Evolutionary conservation across 106 monocot species (phyloP).

Genomic region (Dendrobium nobile): DNA sequence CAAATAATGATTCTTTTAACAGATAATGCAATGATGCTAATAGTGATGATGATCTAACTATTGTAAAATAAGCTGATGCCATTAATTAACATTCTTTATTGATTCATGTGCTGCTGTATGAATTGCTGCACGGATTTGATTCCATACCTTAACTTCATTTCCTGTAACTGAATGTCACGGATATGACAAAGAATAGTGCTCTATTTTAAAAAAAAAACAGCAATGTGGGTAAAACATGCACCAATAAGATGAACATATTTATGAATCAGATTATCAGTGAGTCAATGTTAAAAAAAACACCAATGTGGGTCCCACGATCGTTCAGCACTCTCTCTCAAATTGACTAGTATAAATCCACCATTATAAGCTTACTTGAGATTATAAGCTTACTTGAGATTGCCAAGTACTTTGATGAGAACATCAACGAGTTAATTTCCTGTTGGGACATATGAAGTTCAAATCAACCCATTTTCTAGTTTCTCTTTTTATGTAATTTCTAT

Average conservation of each 20-base stretch:
- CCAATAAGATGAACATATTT: not conserved
- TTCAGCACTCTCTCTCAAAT: not conserved
- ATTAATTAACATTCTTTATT: not conserved
- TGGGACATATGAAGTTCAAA: too few species aligned
- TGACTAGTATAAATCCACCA: too few species aligned
- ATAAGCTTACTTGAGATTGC: too few species aligned
- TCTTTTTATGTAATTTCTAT: too few species aligned
- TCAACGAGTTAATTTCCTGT: too few species aligned
- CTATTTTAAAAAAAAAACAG: not conserved
- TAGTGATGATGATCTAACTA: not conserved
- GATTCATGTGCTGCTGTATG: not conserved
- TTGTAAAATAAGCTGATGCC: not conserved
- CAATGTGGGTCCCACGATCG: too few species aligned
- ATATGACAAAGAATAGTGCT: not conserved
- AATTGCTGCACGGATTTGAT: not conserved
- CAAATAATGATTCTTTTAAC: not conserved
- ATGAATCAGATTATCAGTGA: not conserved
- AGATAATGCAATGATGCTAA: not conserved
- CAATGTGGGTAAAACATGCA: not conserved
- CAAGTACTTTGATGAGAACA: too few species aligned
- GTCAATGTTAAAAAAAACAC: not conserved
- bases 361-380: too few species aligned
- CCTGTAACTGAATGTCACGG: not conserved
- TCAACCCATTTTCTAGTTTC: too few species aligned
- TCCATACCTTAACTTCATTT: too few species aligned